Evolutionary conservation across 202 grass and related monocot genomes (phyloP).

Genomic region (Panicum hallii): DNA sequence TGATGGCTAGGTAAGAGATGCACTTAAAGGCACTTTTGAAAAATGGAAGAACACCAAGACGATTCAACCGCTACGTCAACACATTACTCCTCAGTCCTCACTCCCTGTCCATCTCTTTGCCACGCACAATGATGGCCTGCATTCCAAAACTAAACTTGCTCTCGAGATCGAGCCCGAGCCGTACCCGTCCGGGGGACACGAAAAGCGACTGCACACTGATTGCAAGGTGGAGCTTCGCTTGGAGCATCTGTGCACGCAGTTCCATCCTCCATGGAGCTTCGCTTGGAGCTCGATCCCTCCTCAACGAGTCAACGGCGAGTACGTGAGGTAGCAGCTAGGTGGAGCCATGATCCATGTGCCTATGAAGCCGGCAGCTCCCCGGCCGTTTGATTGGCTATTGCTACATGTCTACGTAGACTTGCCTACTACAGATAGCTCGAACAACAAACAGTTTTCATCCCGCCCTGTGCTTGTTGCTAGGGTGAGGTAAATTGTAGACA

Average conservation of each 20-base stretch:
- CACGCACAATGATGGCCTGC: neutral
- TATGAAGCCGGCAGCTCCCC: neutral
- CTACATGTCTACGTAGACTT: neutral
- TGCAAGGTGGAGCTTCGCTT: neutral
- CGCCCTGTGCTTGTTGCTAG: no score
- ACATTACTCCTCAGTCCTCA: neutral
- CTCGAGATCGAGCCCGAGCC: neutral
- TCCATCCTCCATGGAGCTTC: neutral
- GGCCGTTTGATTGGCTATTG: no score
- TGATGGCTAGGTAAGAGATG: neutral
- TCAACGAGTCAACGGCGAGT: neutral
- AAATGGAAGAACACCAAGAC: neutral
- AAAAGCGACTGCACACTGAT: neutral
- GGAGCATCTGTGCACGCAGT: neutral
- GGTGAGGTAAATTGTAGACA: no score
- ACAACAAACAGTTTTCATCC: no score
- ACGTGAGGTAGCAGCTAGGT: neutral
- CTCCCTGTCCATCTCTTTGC: no score
- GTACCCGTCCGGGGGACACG: neutral
- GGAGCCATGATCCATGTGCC: neutral
- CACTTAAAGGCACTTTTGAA: neutral
- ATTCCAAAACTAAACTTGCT: neutral
- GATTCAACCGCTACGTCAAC: neutral
- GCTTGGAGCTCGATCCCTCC: constrained; percentile 4
- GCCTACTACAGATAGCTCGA: neutral